Evolutionary conservation across 2,329 filamentous ascomycete genomes (phyloP), one percentile per base, ranked within the genome.

Genomic region (Lasiodiplodia citricola): DNA sequence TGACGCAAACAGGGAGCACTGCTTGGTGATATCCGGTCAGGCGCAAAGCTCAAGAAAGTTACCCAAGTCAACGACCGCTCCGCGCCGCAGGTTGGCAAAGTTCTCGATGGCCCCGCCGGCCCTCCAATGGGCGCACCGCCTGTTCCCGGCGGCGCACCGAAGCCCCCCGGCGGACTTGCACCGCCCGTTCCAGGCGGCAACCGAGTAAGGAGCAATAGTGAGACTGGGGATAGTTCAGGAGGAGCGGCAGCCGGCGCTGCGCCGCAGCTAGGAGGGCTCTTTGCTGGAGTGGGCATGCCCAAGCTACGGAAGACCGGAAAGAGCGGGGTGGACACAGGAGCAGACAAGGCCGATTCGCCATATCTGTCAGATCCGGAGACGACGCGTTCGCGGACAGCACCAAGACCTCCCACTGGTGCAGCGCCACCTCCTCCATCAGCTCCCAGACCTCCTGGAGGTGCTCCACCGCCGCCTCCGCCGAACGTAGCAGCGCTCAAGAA

Each of bases 31-130:
- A 99, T 99, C 74, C 84, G 85, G 73, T 97, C 96, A 80, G 96
- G 95, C 72, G 86, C 83, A 73, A 83, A 84, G 70, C 85, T 98
- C 69, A 97, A 92, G 81, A 97, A 97, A 80, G 86, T 84, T 67
- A 77, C 93, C 38, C 90, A 93, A 68, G 92, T 94, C 73, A 97
- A 98, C 81, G 95, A 98, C 80, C 90, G 95, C 80, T 97, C 94
- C 25, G 93, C 93, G 8, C 95, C 95, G 0, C 75, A 87, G 63
- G 79, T 97, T 68, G 87, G 81, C 70, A 88, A 87, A 67, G 75
- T 84, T 63, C 84, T 85, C 65, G 83, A 86, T 63, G 84, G 84
- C 38, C 86, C 87, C 14, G 86, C 85, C 38, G 89, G 87, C 70
- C 86, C 90, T 14, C 82, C 92, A 68, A 91, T 89, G 73, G 91